Percentiles rank a stretch among this genome's conserved stretches.
These are phyloP conservation scores for Coffea canephora DNA, from an alignment of 257 asterid genomes.

Conservation along the genomic window DNA sequence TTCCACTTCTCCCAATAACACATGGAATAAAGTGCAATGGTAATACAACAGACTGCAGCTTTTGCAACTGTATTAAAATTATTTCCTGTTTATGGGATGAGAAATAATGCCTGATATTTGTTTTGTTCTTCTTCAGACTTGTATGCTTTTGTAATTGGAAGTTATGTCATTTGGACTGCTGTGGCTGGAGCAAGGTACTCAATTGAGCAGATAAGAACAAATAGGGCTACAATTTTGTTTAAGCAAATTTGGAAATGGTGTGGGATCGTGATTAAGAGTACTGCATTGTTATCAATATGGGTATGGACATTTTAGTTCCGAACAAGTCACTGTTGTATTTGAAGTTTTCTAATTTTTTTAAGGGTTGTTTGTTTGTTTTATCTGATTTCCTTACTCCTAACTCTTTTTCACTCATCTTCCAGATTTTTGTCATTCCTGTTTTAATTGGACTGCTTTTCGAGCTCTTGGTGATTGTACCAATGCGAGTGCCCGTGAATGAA, in stretches of 20 bases:
- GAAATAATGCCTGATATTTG: neutral
- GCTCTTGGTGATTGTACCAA: conserved; percentile 92
- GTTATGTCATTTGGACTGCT: conserved; percentile 95
- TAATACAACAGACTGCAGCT: conserved; percentile 26
- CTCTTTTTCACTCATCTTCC: conserved; percentile 20
- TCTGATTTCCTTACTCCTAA: conserved; percentile 14
- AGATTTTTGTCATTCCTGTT: conserved; percentile 89
- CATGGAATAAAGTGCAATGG: conserved; percentile 98
- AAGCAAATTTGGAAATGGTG: conserved; percentile 86
- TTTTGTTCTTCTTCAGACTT: conserved; percentile 46
- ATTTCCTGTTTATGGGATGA: neutral
- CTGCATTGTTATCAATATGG: conserved; percentile 82
- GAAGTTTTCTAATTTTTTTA: neutral
- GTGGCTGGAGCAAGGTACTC: conserved; percentile 89
- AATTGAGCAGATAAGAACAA: conserved; percentile 63
- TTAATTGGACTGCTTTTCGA: conserved; percentile 91
- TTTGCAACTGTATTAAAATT: neutral
- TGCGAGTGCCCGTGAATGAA: conserved; percentile 97
- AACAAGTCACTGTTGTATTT: neutral
- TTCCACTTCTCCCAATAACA: conserved; percentile 86
- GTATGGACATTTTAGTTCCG: conserved; percentile 33
- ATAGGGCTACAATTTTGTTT: conserved; percentile 62
- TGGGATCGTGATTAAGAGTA: conserved; percentile 81
- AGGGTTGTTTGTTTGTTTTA: neutral
- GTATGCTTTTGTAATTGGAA: conserved; percentile 91